Evolutionary conservation across 176 grass and related monocot species (phyloP).

Genomic region (Eragrostis curvula): DNA sequence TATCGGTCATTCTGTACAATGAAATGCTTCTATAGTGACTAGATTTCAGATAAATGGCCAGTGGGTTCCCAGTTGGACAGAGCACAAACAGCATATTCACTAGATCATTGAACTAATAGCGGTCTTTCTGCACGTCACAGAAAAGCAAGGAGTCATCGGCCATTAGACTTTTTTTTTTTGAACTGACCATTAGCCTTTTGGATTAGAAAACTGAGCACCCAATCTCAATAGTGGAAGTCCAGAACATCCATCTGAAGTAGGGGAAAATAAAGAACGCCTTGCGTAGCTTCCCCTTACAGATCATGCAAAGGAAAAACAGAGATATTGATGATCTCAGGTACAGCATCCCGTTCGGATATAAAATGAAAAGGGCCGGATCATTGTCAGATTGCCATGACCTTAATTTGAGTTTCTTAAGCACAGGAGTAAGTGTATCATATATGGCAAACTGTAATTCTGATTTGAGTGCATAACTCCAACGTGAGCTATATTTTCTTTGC

Average conservation of each 20-base stretch:
- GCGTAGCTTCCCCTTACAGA: neutral
- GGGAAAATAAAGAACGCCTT: neutral
- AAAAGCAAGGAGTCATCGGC: neutral
- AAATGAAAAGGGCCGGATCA: neutral
- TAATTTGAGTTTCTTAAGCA: neutral
- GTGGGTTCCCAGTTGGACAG: neutral
- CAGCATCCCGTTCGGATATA: neutral
- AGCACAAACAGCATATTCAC: neutral
- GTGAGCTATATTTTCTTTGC: neutral
- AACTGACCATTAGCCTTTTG: conserved; percentile 1
- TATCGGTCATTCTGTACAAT: neutral
- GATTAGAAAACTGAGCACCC: neutral
- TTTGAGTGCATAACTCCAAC: neutral
- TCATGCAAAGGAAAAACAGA: neutral
- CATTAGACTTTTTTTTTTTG: neutral
- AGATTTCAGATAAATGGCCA: neutral
- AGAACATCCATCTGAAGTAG: conserved; percentile 4
- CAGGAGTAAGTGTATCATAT: neutral
- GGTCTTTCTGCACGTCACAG: neutral
- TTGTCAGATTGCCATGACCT: neutral
- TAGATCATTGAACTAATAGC: neutral
- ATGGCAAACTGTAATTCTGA: too few species aligned
- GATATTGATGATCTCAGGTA: neutral
- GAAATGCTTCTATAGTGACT: neutral
- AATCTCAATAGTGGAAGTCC: conserved; percentile 24